Base-by-base conservation (phyloP, 176 grass and related monocot species). In the Alloteropsis semialata region DNA sequence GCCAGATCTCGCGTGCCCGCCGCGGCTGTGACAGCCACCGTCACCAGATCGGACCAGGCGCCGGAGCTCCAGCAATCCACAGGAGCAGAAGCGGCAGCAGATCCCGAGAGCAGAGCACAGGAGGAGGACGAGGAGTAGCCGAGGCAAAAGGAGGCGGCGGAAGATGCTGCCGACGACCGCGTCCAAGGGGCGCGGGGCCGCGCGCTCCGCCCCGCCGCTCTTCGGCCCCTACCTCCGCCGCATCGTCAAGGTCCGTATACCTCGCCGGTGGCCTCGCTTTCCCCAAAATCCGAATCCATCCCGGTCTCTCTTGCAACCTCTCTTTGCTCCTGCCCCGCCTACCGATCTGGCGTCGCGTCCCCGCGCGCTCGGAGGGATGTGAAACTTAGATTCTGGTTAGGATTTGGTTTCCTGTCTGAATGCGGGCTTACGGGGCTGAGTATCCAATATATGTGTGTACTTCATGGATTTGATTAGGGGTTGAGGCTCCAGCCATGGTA, bases 111-210 rank as follows among this genome's bases (percentile, higher is more conserved):
- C 32, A 59, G 36, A 50, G 44, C 44, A 42, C 10, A 65, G 79
- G 24, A n/a, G 22, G 21, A 56, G 18, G 17, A 8, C 18, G 21
- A n/a, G 39, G 9, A 82, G 68, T 5, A 48, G 73, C 53, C 45
- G 28, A 78, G 65, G 29, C 22, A 19, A 76, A 68, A 25, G 50
- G 71, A 29, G 33, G 24, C 8, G 56, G 36, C 17, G 18, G 18
- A 84, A 28, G 86, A 98, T 98, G 92, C 91, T 98, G 77, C 96
- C 96, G 33, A 98, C 89, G 58, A 93, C 89, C 65, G 84, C 90
- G 81, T 88, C 96, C 51, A 98, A 92, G 81, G 96, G 87, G 39
- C 92, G 93, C 21, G 82, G 76, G 65, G 72, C 88, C 27, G 53
- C 70, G 21, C 79, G 81, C 67, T 84, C 92, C 5, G 59, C 96